phyloP scores from a whole-genome alignment of 305 asterid genomes.

The Stenogyne calaminthoides region DNA sequence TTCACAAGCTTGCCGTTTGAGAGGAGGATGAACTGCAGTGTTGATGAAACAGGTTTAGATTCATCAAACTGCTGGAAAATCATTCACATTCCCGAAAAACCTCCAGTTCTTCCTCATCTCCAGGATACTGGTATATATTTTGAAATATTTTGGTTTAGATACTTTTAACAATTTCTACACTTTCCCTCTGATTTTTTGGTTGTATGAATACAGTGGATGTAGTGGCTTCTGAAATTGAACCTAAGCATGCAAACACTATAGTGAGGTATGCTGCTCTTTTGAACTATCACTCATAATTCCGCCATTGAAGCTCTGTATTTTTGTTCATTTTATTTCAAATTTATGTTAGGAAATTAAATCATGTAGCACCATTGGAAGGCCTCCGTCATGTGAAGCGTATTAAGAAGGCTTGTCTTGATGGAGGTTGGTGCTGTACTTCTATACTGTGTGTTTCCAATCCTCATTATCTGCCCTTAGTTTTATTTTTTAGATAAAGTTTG shows the following conservation, averaged over 20 bases:
- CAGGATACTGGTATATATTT: slow-evolving; percentile 64
- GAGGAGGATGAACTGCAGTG: slow-evolving; percentile 36
- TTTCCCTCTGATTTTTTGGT: neutral
- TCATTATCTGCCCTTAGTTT: neutral
- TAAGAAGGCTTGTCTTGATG: slow-evolving; percentile 54
- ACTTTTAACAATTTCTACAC: neutral
- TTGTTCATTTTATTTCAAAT: slow-evolving; percentile 14
- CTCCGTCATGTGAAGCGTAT: slow-evolving; percentile 91
- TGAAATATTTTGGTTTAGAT: neutral
- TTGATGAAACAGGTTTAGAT: slow-evolving; percentile 15
- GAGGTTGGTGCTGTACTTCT: slow-evolving; percentile 44
- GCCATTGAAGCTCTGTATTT: neutral
- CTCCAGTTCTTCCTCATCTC: slow-evolving; percentile 59
- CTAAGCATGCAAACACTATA: slow-evolving; percentile 64
- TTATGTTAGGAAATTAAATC: slow-evolving; percentile 66
- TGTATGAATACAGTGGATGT: slow-evolving; percentile 47
- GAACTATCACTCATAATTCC: neutral
- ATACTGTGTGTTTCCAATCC: neutral
- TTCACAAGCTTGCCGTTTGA: neutral
- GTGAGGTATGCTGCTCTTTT: slow-evolving; percentile 52
- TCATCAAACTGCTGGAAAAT: slow-evolving; percentile 49
- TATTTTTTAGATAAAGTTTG: neutral
- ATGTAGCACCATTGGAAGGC: slow-evolving; percentile 76
- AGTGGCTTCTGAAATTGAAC: slow-evolving; percentile 70
- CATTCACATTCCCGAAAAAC: slow-evolving; percentile 69